Percentiles rank a stretch among this genome's conserved stretches.
phyloP scores from a whole-genome alignment of 768 basidiomycete genomes.

The Rhizopogon vinicolor region DNA sequence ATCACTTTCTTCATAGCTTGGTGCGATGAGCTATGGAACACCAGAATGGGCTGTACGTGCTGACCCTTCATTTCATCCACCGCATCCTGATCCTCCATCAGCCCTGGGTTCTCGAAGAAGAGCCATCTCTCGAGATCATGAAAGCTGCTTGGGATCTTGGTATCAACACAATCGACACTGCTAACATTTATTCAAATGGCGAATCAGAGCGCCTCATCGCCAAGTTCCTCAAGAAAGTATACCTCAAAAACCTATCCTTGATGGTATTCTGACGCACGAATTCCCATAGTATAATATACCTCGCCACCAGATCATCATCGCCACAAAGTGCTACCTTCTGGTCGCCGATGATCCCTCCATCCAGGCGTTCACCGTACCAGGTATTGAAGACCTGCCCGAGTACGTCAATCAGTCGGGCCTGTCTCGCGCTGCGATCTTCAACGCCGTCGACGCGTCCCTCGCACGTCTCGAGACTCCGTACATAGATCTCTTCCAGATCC shows the following conservation, averaged over 20 bases:
- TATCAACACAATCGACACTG: slow-evolving; percentile 36
- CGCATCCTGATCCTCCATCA: background rate
- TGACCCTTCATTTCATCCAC: background rate
- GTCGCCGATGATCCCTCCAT: slow-evolving; percentile 7
- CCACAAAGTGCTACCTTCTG: slow-evolving; percentile 23
- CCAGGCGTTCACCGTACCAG: background rate
- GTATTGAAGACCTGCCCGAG: slow-evolving; percentile 1
- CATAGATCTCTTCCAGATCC: slow-evolving; percentile 41
- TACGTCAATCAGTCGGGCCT: slow-evolving; percentile 31
- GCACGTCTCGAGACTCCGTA: slow-evolving; percentile 31
- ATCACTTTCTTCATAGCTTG: slow-evolving; percentile 15
- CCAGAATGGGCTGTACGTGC: slow-evolving; percentile 21
- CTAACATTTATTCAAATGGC: slow-evolving; percentile 32
- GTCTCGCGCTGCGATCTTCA: slow-evolving; percentile 33
- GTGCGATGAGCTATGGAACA: slow-evolving; percentile 24
- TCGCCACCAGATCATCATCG: slow-evolving; percentile 27
- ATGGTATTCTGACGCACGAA: background rate
- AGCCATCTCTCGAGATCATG: slow-evolving; percentile 25
- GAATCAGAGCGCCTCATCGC: slow-evolving; percentile 33
- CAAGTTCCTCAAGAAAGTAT: slow-evolving; percentile 31
- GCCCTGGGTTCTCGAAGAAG: slow-evolving; percentile 24
- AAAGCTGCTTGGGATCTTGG: slow-evolving; percentile 37
- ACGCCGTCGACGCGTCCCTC: slow-evolving; percentile 32
- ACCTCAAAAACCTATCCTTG: no score
- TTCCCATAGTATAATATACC: slow-evolving; percentile 26